A percentile compares a stretch with the other conserved stretches of the same genome.
Evolutionary conservation across 805 yeast genomes (phyloP).

Genomic region (Pichia manshurica): DNA sequence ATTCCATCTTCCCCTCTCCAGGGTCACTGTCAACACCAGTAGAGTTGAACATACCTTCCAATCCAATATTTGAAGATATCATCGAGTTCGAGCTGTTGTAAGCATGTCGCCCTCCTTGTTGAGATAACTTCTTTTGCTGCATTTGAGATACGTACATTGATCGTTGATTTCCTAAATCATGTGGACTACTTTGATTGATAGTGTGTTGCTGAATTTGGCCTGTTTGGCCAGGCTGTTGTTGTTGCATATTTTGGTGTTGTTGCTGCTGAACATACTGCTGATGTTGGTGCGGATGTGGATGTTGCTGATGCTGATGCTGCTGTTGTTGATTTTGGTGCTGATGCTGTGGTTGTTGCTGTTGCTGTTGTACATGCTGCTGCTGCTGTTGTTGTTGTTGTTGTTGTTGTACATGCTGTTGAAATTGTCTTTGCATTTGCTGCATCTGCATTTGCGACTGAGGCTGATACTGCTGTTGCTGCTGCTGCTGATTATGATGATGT

Average conservation of each 20-base stretch:
- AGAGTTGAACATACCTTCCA: constrained; percentile 14
- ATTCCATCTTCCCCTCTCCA: constrained; percentile 9
- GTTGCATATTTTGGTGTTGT: too few species aligned
- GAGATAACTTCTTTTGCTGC: constrained; percentile 5
- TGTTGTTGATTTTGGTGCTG: background rate
- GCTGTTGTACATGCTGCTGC: constrained; percentile 1
- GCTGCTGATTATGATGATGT: too few species aligned
- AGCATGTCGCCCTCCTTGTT: background rate
- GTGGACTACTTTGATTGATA: background rate
- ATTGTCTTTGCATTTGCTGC: constrained; percentile 13
- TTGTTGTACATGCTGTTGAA: constrained; percentile 12
- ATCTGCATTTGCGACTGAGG: constrained; percentile 11
- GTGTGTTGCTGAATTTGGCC: constrained; percentile 4
- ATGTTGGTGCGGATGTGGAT: too few species aligned
- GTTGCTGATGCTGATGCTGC: too few species aligned
- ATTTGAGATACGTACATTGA: constrained; percentile 2
- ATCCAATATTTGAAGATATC: constrained; percentile 1
- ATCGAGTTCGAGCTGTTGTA: background rate
- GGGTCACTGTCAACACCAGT: constrained; percentile 12
- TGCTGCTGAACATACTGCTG: too few species aligned
- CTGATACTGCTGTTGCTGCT: constrained; percentile 10
- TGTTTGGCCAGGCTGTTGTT: constrained; percentile 7
- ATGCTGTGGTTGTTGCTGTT: background rate
- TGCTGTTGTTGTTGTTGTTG: constrained; percentile 9
- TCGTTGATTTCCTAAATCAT: background rate